phyloP scores from a whole-genome alignment of 176 grass and related monocot species.

The Areca catechu region DNA sequence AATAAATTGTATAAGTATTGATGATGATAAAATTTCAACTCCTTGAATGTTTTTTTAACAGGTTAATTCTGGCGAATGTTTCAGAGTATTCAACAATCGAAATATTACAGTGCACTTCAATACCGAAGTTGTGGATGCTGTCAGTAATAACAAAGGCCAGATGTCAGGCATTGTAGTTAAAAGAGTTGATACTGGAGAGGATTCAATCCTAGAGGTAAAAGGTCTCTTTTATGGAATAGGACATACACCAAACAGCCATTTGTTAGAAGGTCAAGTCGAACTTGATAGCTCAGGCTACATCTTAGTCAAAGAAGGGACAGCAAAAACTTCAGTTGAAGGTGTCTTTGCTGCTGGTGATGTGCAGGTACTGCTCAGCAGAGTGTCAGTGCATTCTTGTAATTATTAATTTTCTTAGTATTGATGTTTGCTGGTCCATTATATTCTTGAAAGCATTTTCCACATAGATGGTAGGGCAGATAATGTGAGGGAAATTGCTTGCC shows the following conservation, averaged over 20 bases:
- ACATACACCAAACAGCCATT: slow-evolving; percentile 86
- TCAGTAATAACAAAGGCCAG: slow-evolving; percentile 78
- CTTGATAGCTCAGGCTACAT: slow-evolving; percentile 83
- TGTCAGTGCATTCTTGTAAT: too few species aligned
- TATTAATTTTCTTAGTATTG: too few species aligned
- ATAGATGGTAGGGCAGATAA: too few species aligned
- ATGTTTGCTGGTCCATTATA: too few species aligned
- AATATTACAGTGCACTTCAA: slow-evolving; percentile 96
- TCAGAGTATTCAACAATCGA: slow-evolving; percentile 98
- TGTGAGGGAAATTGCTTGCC: too few species aligned
- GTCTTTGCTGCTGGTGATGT: slow-evolving; percentile 99
- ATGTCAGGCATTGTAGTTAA: slow-evolving; percentile 83
- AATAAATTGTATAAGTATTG: slow-evolving; percentile 49
- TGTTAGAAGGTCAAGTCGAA: slow-evolving; percentile 84
- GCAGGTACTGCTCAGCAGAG: slow-evolving; percentile 35
- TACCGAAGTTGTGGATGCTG: slow-evolving; percentile 81
- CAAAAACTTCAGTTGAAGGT: slow-evolving; percentile 82
- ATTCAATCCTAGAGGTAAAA: slow-evolving; percentile 74
- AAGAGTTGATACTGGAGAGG: slow-evolving; percentile 49
- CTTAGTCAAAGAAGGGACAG: slow-evolving; percentile 62
- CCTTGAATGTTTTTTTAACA: slow-evolving; percentile 98
- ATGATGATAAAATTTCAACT: slow-evolving; percentile 82
- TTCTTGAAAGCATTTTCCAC: too few species aligned
- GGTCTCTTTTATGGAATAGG: slow-evolving; percentile 98
- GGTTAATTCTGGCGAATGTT: slow-evolving; percentile 99